These are phyloP conservation scores for Mucuna pruriens DNA, from an alignment of 306 rosid species.

Conservation along the genomic window DNA sequence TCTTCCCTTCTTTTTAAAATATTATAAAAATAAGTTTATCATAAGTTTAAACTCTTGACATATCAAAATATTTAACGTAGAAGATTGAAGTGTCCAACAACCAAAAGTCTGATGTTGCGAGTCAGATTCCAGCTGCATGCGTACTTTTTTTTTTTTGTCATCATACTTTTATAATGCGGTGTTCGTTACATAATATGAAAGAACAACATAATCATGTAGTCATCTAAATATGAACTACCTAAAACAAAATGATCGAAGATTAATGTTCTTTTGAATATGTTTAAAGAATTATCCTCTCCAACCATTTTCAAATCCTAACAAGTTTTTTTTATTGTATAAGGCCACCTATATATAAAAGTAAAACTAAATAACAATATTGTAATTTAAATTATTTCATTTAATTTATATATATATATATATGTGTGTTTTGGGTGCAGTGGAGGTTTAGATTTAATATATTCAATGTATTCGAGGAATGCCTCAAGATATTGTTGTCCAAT, in stretches of 20 bases:
- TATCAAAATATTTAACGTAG: slow-evolving; percentile 12
- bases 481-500: background rate
- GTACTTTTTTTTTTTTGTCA: too few species aligned
- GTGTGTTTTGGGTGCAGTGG: background rate
- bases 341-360: background rate
- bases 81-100: slow-evolving; percentile 10
- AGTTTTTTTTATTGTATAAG: background rate
- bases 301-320: background rate
- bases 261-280: background rate
- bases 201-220: background rate
- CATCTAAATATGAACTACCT: background rate
- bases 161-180: background rate
- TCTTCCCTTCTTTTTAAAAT: background rate
- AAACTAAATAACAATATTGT: background rate
- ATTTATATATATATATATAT: background rate
- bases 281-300: background rate
- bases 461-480: background rate
- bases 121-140: slow-evolving; percentile 32
- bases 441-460: background rate
- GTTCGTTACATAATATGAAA: background rate
- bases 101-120: slow-evolving; percentile 28
- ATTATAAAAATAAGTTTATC: background rate
- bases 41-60: slow-evolving; percentile 16
- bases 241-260: background rate
- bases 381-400: background rate